phyloP scores from a whole-genome alignment of 2,329 filamentous ascomycete species.

The Teratosphaeria viscida region DNA sequence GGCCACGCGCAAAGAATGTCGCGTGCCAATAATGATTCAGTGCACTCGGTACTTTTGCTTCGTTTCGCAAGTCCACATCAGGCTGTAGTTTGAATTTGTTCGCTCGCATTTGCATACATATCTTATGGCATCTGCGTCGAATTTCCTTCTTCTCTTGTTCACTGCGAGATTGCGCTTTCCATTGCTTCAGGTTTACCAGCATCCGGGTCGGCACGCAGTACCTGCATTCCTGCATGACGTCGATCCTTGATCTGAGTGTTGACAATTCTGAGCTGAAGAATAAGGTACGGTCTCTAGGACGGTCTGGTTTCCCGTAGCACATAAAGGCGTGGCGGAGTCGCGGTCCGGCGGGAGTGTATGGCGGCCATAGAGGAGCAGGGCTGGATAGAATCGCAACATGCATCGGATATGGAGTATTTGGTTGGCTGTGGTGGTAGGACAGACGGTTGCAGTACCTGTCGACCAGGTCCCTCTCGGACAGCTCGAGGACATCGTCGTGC shows the following conservation, averaged over 20 bases:
- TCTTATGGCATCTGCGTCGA: neutral
- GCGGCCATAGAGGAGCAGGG: neutral
- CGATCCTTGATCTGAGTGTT: neutral
- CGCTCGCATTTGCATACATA: neutral
- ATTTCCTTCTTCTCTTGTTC: neutral
- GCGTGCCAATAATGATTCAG: neutral
- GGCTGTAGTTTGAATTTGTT: neutral
- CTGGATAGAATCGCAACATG: neutral
- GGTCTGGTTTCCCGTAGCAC: neutral
- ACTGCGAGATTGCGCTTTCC: neutral
- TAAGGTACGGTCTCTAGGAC: neutral
- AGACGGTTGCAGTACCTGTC: constrained; percentile 1
- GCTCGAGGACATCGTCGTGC: neutral
- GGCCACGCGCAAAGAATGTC: neutral
- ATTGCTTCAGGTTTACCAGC: neutral
- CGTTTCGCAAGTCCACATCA: neutral
- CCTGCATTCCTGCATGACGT: neutral
- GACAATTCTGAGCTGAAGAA: neutral
- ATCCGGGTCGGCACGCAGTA: neutral
- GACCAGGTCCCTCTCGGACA: constrained; percentile 1
- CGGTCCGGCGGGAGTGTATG: neutral
- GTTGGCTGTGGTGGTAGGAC: neutral
- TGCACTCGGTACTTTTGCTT: neutral
- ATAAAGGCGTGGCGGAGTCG: neutral
- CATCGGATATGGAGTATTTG: constrained; percentile 2